Percentiles rank a stretch among this genome's conserved stretches.
These are phyloP conservation scores for Haematococcus sp. DNA, from an alignment of 139 green algal species.

Conservation along the genomic window DNA sequence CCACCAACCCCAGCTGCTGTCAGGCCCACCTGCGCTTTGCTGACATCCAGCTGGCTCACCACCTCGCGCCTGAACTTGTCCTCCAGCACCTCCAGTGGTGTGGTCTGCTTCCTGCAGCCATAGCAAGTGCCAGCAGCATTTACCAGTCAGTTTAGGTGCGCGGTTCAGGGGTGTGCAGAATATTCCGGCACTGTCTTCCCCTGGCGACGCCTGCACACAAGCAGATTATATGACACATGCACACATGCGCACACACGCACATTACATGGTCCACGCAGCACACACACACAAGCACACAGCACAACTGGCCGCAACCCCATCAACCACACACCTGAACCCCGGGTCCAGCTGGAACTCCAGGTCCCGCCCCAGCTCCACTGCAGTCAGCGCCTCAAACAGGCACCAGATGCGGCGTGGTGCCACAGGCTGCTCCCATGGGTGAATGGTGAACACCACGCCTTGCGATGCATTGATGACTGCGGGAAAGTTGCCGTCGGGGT, in stretches of 20 bases:
- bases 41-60: not conserved
- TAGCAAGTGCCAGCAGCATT: not conserved
- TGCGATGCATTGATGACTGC: not conserved
- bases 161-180: too few species aligned
- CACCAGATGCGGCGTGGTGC: conserved; percentile 17
- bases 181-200: too few species aligned
- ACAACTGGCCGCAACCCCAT: not conserved
- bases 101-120: not conserved
- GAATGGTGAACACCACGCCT: conserved; percentile 19
- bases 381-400: conserved; percentile 24
- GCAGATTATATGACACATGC: too few species aligned
- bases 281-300: too few species aligned
- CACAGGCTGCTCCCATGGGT: conserved; percentile 7
- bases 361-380: conserved; percentile 5
- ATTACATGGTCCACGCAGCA: too few species aligned
- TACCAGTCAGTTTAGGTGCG: too few species aligned
- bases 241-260: too few species aligned
- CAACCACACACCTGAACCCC: not conserved
- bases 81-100: conserved; percentile 1
- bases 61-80: not conserved
- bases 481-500: conserved; percentile 20
- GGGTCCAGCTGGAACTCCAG: conserved; percentile 5
- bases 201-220: too few species aligned
- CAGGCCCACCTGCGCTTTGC: not conserved
- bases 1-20: not conserved